A percentile compares a stretch with the other conserved stretches of the same genome.
Evolutionary conservation across 495 filamentous ascomycete species (phyloP).

Genomic region (Penicillium odoratum): DNA sequence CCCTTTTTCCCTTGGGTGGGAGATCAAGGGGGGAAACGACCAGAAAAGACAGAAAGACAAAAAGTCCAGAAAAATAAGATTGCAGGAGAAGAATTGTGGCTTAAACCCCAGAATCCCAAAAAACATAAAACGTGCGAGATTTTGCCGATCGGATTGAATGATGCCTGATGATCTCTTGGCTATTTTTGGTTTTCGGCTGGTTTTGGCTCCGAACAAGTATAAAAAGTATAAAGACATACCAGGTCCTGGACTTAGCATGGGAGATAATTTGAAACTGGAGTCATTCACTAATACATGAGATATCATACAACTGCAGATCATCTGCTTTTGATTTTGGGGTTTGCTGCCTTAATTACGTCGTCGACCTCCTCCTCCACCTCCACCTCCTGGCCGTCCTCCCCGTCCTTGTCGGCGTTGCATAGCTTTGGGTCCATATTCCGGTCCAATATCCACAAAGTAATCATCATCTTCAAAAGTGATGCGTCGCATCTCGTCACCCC

Average conservation of each 20-base stretch:
- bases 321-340: neutral
- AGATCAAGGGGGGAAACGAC: constrained; percentile 17
- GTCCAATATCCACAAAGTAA: constrained; percentile 70
- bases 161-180: neutral
- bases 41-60: constrained; percentile 1
- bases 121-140: neutral
- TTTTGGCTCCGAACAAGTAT: neutral
- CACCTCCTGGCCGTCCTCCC: constrained; percentile 27
- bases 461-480: constrained; percentile 78
- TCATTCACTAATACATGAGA: neutral
- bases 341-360: neutral
- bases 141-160: constrained; percentile 12
- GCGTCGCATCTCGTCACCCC: constrained; percentile 66
- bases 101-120: neutral
- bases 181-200: neutral
- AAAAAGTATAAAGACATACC: no score
- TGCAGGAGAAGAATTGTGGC: neutral
- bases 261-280: no score
- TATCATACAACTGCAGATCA: neutral
- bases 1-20: constrained; percentile 24
- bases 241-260: no score
- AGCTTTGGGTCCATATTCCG: constrained; percentile 54
- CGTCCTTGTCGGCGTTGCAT: constrained; percentile 38
- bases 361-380: neutral
- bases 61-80: neutral